Evolutionary conservation across 164 flowering plant species (phyloP).

Genomic region (Kingdonia uniflora): DNA sequence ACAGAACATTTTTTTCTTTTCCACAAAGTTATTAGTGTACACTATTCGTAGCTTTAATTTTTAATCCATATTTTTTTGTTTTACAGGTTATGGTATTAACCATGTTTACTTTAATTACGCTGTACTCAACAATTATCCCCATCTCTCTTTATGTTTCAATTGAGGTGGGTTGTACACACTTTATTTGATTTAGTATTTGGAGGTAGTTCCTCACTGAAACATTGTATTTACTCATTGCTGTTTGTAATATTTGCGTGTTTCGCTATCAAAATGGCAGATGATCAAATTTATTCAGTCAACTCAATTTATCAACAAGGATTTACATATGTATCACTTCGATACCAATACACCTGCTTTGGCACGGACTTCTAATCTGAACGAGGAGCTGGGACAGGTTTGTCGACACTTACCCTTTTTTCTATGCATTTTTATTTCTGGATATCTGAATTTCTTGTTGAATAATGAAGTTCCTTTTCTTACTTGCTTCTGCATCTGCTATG

Average conservation of each 20-base stretch:
- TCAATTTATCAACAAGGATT: slow-evolving; percentile 87
- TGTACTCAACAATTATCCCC: slow-evolving; percentile 89
- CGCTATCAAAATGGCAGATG: slow-evolving; percentile 42
- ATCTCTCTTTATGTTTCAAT: slow-evolving; percentile 96
- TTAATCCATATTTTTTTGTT: slow-evolving; percentile 9
- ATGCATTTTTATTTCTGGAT: slow-evolving; percentile 7
- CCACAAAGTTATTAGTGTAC: slow-evolving; percentile 3
- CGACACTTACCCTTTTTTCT: too few relatives aligned
- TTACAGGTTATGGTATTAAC: slow-evolving; percentile 64
- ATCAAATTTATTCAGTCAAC: slow-evolving; percentile 89
- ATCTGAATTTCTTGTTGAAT: too few relatives aligned
- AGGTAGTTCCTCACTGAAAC: too few relatives aligned
- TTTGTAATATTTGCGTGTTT: neutral
- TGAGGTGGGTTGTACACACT: slow-evolving; percentile 43
- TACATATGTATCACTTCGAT: slow-evolving; percentile 80
- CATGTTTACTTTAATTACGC: slow-evolving; percentile 79
- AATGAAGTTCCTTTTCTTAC: too few relatives aligned
- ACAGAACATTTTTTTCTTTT: neutral
- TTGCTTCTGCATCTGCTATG: too few relatives aligned
- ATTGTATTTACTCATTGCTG: slow-evolving; percentile 7
- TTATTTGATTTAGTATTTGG: neutral
- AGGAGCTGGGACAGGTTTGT: slow-evolving; percentile 98
- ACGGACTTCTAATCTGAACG: slow-evolving; percentile 92
- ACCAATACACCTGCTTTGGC: slow-evolving; percentile 89
- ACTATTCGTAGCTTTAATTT: neutral